Evolutionary conservation across 2,329 filamentous ascomycete genomes (phyloP).

Genomic region (Claviceps sp.): DNA sequence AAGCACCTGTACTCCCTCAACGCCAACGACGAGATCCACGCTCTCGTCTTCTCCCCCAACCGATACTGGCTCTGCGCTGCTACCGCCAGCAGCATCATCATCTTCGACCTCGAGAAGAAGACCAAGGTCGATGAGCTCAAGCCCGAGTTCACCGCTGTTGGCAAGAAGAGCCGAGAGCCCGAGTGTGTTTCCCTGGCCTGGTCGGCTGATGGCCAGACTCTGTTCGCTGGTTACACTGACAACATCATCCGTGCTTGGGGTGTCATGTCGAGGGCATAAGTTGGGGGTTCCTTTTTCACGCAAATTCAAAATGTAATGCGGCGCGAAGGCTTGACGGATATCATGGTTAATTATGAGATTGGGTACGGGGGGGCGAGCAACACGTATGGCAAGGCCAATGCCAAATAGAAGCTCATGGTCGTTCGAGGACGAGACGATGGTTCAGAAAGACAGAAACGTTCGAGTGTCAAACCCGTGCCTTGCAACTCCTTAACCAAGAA

Average conservation of each 20-base stretch:
- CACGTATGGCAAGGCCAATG: too few species aligned
- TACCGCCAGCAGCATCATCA: constrained; percentile 96
- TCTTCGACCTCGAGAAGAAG: constrained; percentile 99
- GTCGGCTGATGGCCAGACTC: constrained; percentile 95
- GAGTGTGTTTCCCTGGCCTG: constrained; percentile 97
- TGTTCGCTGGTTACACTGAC: constrained; percentile 99
- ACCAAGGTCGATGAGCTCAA: constrained; percentile 99
- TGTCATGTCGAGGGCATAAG: constrained; percentile 86
- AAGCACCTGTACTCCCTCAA: constrained; percentile 99
- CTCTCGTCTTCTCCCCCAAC: constrained; percentile 99
- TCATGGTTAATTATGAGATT: background rate
- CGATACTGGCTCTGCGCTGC: constrained; percentile 99
- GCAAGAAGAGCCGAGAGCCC: constrained; percentile 98
- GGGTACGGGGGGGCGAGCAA: background rate
- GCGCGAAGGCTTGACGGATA: background rate
- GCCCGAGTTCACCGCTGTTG: constrained; percentile 92
- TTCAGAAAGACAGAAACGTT: too few species aligned
- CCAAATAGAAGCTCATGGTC: too few species aligned
- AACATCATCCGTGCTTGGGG: constrained; percentile 98
- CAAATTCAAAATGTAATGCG: constrained; percentile 2
- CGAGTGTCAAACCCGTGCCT: too few species aligned
- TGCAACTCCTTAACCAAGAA: constrained; percentile 11
- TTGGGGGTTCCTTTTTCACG: constrained; percentile 8
- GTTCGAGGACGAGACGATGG: constrained; percentile 20
- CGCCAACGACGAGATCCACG: constrained; percentile 99